phyloP scores from a whole-genome alignment of 176 grass and related monocot species.

The Eragrostis curvula region DNA sequence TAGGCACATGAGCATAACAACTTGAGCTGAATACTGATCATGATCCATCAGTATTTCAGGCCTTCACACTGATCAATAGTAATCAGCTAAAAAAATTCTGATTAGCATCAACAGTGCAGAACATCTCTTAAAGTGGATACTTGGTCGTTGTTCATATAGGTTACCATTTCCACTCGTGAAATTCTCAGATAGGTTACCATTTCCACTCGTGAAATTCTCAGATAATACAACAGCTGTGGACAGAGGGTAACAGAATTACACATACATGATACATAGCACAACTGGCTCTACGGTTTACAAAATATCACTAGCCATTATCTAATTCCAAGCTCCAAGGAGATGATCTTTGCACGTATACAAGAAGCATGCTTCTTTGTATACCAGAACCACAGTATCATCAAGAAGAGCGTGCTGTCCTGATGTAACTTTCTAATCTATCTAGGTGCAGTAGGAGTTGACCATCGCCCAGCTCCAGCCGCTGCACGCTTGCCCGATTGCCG shows the following conservation, averaged over 20 bases:
- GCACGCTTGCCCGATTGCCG: conserved; percentile 46
- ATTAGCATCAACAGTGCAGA: not conserved
- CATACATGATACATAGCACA: not conserved
- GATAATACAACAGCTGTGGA: not conserved
- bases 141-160: not conserved
- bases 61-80: not conserved
- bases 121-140: not conserved
- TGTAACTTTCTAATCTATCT: conserved; percentile 13
- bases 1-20: not conserved
- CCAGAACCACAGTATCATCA: not conserved
- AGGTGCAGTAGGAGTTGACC: conserved; percentile 39
- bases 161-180: not conserved
- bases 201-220: not conserved
- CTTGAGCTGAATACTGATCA: not conserved
- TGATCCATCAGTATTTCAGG: not conserved
- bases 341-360: conserved; percentile 2
- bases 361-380: not conserved
- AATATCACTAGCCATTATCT: not conserved
- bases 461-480: conserved; percentile 55
- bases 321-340: not conserved
- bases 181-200: not conserved
- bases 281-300: not conserved
- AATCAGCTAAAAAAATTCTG: not conserved
- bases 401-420: not conserved
- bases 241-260: not conserved